Evolutionary conservation across 371 early-diverging fungal genomes (phyloP).

Genomic region (Syncephalis fuscata): DNA sequence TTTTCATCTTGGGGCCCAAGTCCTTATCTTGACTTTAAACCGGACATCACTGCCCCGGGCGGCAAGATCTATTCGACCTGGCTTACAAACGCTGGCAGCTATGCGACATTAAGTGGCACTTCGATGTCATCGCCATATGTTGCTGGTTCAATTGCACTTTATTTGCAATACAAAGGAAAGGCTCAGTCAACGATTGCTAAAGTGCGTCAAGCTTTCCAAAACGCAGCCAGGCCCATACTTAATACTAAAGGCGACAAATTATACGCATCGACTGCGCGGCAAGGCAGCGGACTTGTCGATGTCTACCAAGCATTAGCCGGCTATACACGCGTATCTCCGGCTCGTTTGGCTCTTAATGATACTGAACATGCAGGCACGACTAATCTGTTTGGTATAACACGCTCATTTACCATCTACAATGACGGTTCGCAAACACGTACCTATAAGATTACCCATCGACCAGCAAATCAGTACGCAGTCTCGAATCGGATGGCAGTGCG

Average conservation of each 20-base stretch:
- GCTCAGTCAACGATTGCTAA: slow-evolving; percentile 5
- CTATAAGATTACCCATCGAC: slow-evolving; percentile 8
- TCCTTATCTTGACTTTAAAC: slow-evolving; percentile 48
- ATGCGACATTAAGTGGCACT: slow-evolving; percentile 39
- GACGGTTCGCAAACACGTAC: slow-evolving; percentile 1
- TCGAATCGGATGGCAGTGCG: slow-evolving; percentile 8
- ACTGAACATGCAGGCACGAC: slow-evolving; percentile 2
- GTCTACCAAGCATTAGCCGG: slow-evolving; percentile 32
- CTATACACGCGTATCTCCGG: slow-evolving; percentile 31
- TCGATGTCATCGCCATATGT: slow-evolving; percentile 59
- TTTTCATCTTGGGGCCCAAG: slow-evolving; percentile 56
- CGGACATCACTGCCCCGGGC: slow-evolving; percentile 53
- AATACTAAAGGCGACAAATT: slow-evolving; percentile 12
- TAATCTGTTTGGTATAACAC: too few species aligned
- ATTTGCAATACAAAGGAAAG: slow-evolving; percentile 18
- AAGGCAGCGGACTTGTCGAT: slow-evolving; percentile 63
- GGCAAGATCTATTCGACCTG: slow-evolving; percentile 55
- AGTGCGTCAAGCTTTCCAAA: slow-evolving; percentile 22
- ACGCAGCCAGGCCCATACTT: slow-evolving; percentile 25
- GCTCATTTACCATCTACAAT: slow-evolving; percentile 8
- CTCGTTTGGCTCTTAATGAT: slow-evolving; percentile 44
- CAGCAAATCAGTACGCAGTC: slow-evolving; percentile 7
- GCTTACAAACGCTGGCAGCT: slow-evolving; percentile 23
- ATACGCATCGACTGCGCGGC: slow-evolving; percentile 26
- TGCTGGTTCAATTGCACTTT: slow-evolving; percentile 47